Percentiles rank a stretch among this genome's conserved stretches.
These are phyloP conservation scores for Tetradesmus lagerheimii DNA, from an alignment of 139 green algal genomes.

Conservation along the genomic window DNA sequence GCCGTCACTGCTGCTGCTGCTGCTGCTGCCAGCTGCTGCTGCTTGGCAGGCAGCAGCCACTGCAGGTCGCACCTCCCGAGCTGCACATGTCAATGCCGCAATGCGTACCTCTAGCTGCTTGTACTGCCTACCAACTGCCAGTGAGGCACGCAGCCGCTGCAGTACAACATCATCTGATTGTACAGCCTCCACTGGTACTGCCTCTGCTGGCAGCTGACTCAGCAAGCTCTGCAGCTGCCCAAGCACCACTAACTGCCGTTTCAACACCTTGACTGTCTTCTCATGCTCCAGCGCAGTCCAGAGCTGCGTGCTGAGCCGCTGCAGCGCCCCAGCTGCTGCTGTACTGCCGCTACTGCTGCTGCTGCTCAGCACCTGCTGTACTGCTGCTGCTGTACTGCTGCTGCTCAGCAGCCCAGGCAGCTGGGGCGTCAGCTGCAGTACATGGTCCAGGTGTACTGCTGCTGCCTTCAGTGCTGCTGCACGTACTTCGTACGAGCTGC, in stretches of 20 bases:
- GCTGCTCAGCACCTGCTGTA: slow-evolving; percentile 39
- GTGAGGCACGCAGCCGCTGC: slow-evolving; percentile 44
- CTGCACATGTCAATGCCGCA: slow-evolving; percentile 62
- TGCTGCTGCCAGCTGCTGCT: background rate
- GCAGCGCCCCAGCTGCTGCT: slow-evolving; percentile 5
- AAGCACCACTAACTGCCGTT: slow-evolving; percentile 27
- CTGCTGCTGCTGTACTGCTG: slow-evolving; percentile 35
- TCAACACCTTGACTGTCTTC: slow-evolving; percentile 41
- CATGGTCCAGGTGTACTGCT: slow-evolving; percentile 34
- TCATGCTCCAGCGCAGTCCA: slow-evolving; percentile 37
- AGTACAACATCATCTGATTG: slow-evolving; percentile 38
- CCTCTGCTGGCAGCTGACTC: background rate
- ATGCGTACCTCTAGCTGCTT: slow-evolving; percentile 49
- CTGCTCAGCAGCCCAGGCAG: slow-evolving; percentile 30
- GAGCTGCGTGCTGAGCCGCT: background rate
- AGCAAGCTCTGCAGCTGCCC: slow-evolving; percentile 44
- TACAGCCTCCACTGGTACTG: slow-evolving; percentile 23
- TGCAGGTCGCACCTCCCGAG: slow-evolving; percentile 36
- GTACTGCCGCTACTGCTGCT: too few relatives aligned
- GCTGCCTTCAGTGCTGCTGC: slow-evolving; percentile 66
- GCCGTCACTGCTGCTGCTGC: background rate
- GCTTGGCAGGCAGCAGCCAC: slow-evolving; percentile 2
- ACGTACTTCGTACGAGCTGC: slow-evolving; percentile 66
- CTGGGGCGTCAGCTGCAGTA: slow-evolving; percentile 12
- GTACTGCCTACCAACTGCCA: slow-evolving; percentile 36